These are phyloP conservation scores for Colletotrichum sp. DNA, from an alignment of 2,329 filamentous ascomycete genomes.

Conservation along the genomic window DNA sequence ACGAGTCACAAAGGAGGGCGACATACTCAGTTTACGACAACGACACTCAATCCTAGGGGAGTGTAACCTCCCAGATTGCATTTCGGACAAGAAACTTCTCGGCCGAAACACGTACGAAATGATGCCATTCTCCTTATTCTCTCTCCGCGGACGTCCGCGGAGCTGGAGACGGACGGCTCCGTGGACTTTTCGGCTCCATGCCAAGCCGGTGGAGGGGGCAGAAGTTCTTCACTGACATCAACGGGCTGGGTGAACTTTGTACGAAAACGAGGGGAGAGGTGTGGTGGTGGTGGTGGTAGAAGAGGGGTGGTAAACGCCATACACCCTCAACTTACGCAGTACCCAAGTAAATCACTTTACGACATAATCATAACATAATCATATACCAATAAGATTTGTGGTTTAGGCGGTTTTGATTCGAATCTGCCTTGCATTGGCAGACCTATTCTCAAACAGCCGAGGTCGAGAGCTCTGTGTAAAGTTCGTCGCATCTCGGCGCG, in stretches of 20 bases:
- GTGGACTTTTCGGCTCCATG: background rate
- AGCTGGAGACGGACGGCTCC: background rate
- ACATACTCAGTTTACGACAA: background rate
- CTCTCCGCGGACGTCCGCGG: background rate
- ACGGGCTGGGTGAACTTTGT: background rate
- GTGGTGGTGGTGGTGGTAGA: background rate
- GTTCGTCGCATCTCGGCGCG: background rate
- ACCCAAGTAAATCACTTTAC: too few species aligned
- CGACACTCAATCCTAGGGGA: fast-evolving
- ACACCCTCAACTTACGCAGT: background rate
- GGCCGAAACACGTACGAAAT: background rate
- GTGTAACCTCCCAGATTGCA: background rate
- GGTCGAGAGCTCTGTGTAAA: background rate
- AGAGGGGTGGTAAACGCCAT: background rate
- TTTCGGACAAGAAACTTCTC: background rate
- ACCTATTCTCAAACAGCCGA: background rate
- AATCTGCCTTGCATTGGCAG: background rate
- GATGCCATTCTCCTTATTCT: background rate
- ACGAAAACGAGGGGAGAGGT: background rate
- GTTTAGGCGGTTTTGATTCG: background rate
- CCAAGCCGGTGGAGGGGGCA: background rate
- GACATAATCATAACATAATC: background rate
- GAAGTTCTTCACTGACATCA: background rate
- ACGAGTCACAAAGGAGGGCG: background rate
- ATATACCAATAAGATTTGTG: background rate